Evolutionary conservation across 768 basidiomycete species (phyloP).

Genomic region (Tylopilus sp.): DNA sequence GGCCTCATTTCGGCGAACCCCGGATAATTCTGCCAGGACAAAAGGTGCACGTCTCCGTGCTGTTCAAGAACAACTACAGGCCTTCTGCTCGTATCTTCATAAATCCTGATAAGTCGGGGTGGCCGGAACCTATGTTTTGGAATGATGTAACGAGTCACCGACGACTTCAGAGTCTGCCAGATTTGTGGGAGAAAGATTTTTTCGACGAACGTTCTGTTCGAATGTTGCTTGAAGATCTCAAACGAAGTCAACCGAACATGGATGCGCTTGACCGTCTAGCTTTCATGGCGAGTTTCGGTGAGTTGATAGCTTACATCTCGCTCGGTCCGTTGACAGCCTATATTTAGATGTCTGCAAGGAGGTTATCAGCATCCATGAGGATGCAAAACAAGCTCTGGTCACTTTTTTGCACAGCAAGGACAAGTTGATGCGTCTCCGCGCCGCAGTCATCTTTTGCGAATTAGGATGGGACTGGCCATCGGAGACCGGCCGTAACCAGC

Average conservation of each 20-base stretch:
- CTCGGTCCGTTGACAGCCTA: background rate
- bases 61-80: constrained; percentile 31
- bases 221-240: constrained; percentile 19
- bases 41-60: constrained; percentile 30
- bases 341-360: constrained; percentile 17
- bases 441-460: constrained; percentile 26
- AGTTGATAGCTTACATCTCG: background rate
- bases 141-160: constrained; percentile 22
- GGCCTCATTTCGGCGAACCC: constrained; percentile 26
- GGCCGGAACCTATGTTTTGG: constrained; percentile 32
- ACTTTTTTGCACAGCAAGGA: constrained; percentile 15
- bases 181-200: constrained; percentile 29
- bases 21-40: constrained; percentile 29
- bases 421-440: constrained; percentile 20
- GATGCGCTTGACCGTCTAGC: constrained; percentile 26
- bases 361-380: background rate
- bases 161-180: constrained; percentile 14
- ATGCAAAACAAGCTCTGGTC: constrained; percentile 9
- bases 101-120: constrained; percentile 16
- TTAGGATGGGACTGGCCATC: constrained; percentile 20
- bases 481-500: constrained; percentile 1
- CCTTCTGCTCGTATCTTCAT: constrained; percentile 22
- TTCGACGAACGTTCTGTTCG: constrained; percentile 21
- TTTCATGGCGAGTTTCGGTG: constrained; percentile 31
- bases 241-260: constrained; percentile 11